A percentile compares a stretch with the other conserved stretches of the same genome.
Conservation (phyloP, 768 basidiomycete genomes). For the Phlebiopsis flavidoalba region DNA sequence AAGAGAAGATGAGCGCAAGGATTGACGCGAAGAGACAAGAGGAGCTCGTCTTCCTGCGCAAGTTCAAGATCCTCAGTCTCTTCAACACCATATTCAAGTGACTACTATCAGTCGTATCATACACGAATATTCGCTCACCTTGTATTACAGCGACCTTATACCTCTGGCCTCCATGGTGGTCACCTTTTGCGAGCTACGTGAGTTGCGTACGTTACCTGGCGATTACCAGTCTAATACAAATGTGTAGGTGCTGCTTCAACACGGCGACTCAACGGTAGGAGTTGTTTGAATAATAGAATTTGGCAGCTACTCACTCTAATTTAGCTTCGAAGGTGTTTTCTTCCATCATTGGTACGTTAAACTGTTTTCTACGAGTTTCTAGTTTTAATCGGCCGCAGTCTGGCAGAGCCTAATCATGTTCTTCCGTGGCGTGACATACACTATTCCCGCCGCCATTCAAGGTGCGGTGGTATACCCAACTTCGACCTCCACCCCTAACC, state of each 20-base stretch:
- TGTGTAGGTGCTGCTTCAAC: constrained; percentile 33
- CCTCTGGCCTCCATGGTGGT: constrained; percentile 66
- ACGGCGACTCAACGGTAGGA: constrained; percentile 30
- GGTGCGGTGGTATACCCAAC: constrained; percentile 7
- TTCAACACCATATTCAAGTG: constrained; percentile 41
- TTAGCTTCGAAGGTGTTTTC: constrained; percentile 35
- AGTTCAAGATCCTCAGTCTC: constrained; percentile 29
- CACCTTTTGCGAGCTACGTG: constrained; percentile 58
- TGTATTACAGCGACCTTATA: constrained; percentile 43
- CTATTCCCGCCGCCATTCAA: constrained; percentile 25
- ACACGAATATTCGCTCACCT: not conserved
- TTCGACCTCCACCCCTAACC: no score
- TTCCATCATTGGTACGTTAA: constrained; percentile 26
- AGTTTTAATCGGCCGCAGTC: constrained; percentile 23
- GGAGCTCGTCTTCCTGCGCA: constrained; percentile 54
- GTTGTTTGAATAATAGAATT: not conserved
- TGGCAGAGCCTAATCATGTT: constrained; percentile 58
- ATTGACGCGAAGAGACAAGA: constrained; percentile 54
- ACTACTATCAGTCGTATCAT: constrained; percentile 9
- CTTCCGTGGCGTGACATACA: constrained; percentile 32
- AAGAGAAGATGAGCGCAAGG: constrained; percentile 41
- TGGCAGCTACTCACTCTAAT: not conserved
- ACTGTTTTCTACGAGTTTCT: not conserved
- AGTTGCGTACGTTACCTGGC: constrained; percentile 12
- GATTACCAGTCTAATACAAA: not conserved